Base-by-base conservation (phyloP, 495 filamentous ascomycete genomes). In the Parmelia sp. region DNA sequence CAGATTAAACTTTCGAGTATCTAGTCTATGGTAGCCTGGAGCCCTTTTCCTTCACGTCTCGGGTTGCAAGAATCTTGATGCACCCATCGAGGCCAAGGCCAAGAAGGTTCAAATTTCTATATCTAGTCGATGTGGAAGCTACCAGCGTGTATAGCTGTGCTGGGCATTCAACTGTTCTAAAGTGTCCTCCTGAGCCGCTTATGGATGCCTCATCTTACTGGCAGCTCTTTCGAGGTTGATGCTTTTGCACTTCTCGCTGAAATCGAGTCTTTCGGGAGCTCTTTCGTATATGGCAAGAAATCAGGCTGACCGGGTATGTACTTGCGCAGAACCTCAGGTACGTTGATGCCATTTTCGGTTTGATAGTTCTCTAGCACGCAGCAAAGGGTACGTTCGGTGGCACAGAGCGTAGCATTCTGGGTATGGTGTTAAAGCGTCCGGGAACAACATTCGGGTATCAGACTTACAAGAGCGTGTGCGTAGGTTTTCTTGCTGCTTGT, bases 341-440 rank as follows among this genome's bases (percentile, higher is more conserved):
- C 89, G 55, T 82, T 84, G 68, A 96, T 82, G 58, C 93, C 93
- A 84, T 92, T 86, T 69, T 94, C 86, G 4, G 85, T 91, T 78
- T 98, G 94, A 75, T 90, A 97, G 78, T 97, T 98, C 77, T 98
- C 95, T 53, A 98, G 83, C 27, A 97, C 78, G 71, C 93, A 96
- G 81, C 94, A 98, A 33, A 97, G 82, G 27, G 95, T 90, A 68
- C 94, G 84, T 75, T 96, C 94, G 0, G 94, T 97, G 4, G 94
- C 94, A 73, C 89, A 93, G 19, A 98, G 79, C 6, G 93, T 97
- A 45, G 87, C 87, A 77, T 97, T 98, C 63, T 61, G 25, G 4
- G 27, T 17, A 17, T n/a, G 45, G 17, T n/a, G 27, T 61, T 12
- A 61, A 45, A 21, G 12, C 12, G 7, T 12, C 60, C 9, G 3